Percentiles rank a stretch among this genome's conserved stretches.
Evolutionary conservation across 1,284 basidiomycete genomes (phyloP).

Genomic region (Somion occarium): DNA sequence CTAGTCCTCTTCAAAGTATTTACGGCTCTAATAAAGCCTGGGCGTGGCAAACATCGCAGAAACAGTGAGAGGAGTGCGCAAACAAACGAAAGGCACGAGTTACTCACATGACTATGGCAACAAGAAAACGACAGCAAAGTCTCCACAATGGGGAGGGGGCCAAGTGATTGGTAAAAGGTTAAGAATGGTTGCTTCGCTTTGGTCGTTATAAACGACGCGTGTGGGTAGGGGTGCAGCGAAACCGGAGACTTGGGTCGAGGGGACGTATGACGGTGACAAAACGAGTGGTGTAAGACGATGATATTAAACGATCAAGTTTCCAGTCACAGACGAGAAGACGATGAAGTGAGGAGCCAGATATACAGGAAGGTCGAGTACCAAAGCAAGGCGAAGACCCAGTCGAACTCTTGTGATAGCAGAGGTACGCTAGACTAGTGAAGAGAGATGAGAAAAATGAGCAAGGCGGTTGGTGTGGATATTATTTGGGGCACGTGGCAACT

Average conservation of each 20-base stretch:
- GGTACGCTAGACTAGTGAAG: too few species aligned
- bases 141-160: background rate
- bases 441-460: background rate
- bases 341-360: too few species aligned
- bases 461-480: background rate
- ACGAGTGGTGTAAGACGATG: background rate
- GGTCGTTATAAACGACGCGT: too few species aligned
- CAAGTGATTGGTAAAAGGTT: background rate
- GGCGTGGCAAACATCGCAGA: too few species aligned
- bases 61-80: background rate
- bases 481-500: background rate
- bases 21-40: background rate
- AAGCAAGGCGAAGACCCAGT: too few species aligned
- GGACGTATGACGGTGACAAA: too few species aligned
- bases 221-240: too few species aligned
- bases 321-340: background rate
- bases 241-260: too few species aligned
- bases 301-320: background rate
- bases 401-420: too few species aligned
- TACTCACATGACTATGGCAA: background rate
- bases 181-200: background rate
- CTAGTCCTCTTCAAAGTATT: background rate
- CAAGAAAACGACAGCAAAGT: background rate
- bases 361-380: background rate
- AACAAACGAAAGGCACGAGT: background rate